phyloP scores from a whole-genome alignment of 2,329 filamentous ascomycete species.

The Verticillium zaregamsianum region DNA sequence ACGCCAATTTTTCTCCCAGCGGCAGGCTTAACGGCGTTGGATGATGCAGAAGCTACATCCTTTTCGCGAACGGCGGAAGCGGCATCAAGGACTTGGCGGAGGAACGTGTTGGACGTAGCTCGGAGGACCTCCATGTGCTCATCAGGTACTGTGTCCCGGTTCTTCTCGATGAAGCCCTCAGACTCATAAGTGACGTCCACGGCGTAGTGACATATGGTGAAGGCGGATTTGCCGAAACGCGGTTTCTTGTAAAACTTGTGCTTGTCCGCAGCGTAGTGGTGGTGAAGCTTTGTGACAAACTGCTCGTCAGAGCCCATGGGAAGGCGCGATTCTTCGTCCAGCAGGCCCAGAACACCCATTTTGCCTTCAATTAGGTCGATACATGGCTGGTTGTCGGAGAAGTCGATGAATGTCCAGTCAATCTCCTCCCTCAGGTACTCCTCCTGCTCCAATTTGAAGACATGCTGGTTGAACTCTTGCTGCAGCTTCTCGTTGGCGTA shows the following conservation, averaged over 20 bases:
- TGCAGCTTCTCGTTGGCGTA: slow-evolving; percentile 99
- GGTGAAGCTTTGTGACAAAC: slow-evolving; percentile 93
- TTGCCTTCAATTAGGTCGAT: slow-evolving; percentile 98
- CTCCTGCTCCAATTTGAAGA: slow-evolving; percentile 98
- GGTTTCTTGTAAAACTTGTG: slow-evolving; percentile 99
- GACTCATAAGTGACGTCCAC: slow-evolving; percentile 98
- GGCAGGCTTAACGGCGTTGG: slow-evolving; percentile 72
- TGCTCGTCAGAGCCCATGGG: slow-evolving; percentile 98
- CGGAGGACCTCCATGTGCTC: slow-evolving; percentile 94
- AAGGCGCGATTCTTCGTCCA: slow-evolving; percentile 93
- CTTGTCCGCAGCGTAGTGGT: slow-evolving; percentile 87
- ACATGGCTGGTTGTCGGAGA: slow-evolving; percentile 98
- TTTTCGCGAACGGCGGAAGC: slow-evolving; percentile 87
- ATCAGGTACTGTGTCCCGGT: slow-evolving; percentile 95
- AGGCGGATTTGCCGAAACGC: slow-evolving; percentile 92
- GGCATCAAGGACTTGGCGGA: slow-evolving; percentile 78
- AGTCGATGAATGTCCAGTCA: slow-evolving; percentile 99
- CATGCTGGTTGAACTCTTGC: slow-evolving; percentile 98
- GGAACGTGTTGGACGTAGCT: slow-evolving; percentile 78
- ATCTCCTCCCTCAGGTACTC: slow-evolving; percentile 96
- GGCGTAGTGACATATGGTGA: slow-evolving; percentile 98
- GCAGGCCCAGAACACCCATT: slow-evolving; percentile 82
- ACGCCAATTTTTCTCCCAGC: slow-evolving; percentile 84
- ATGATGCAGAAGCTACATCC: slow-evolving; percentile 62
- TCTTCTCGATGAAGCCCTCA: slow-evolving; percentile 99